Conservation (phyloP, 805 yeast species). For the Yarrowia phangngaensis region DNA sequence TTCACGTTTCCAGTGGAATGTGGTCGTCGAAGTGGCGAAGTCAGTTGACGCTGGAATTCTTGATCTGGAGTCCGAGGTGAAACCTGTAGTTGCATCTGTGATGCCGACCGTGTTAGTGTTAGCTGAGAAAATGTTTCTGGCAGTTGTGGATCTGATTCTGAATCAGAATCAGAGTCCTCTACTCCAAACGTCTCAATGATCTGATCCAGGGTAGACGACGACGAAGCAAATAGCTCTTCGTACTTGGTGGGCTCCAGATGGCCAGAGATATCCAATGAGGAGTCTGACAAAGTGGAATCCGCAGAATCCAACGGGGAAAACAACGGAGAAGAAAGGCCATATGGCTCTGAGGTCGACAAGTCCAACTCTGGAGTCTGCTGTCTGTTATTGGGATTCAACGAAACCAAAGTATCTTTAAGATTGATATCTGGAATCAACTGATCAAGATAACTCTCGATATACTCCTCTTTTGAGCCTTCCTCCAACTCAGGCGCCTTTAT, state of each 20-base stretch:
- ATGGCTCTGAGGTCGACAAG: not conserved
- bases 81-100: conserved; percentile 14
- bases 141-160: not conserved
- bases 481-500: conserved; percentile 18
- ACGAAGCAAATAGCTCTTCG: conserved; percentile 29
- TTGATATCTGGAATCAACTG: conserved; percentile 3
- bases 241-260: conserved; percentile 6
- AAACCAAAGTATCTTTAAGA: conserved; percentile 27
- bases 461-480: conserved; percentile 19
- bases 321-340: conserved; percentile 1
- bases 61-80: conserved; percentile 15
- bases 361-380: too few relatives aligned
- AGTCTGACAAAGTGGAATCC: conserved; percentile 14
- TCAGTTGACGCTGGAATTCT: conserved; percentile 19
- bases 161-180: not conserved
- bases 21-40: conserved; percentile 11
- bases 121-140: conserved; percentile 6
- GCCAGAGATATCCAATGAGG: conserved; percentile 24
- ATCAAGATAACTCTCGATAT: conserved; percentile 11
- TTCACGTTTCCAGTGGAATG: conserved; percentile 9
- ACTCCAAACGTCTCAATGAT: conserved; percentile 32
- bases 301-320: conserved; percentile 12
- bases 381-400: conserved; percentile 26
- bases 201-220: conserved; percentile 34
- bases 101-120: conserved; percentile 7